phyloP scores from a whole-genome alignment of 257 asterid species.

The Solanum ossicruentum region DNA sequence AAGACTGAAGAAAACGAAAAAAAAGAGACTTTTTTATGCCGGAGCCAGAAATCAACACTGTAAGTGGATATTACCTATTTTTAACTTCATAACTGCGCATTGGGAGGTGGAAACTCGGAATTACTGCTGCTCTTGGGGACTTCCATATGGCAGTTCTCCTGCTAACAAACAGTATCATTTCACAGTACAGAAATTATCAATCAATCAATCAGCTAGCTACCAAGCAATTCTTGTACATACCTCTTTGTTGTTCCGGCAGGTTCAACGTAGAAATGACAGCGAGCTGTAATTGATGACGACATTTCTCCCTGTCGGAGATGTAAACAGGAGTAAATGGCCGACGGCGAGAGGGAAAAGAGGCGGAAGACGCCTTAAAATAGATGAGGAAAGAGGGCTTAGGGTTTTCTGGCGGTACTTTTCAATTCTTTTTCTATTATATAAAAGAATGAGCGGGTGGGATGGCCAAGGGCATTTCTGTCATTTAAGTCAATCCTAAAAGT shows the following conservation, averaged over 20 bases:
- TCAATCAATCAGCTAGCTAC: too few relatives aligned
- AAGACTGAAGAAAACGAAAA: background rate
- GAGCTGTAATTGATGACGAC: background rate
- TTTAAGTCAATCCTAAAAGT: background rate
- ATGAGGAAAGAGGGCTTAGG: background rate
- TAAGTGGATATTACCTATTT: slow-evolving; percentile 31
- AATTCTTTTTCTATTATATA: too few relatives aligned
- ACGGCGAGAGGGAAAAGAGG: background rate
- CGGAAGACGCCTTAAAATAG: background rate
- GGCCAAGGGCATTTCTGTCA: background rate
- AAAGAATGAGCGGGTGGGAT: background rate
- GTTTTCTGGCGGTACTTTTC: background rate
- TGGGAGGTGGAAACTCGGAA: slow-evolving; percentile 68
- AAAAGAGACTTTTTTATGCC: background rate
- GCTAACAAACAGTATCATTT: slow-evolving; percentile 6
- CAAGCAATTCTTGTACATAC: background rate
- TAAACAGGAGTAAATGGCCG: background rate
- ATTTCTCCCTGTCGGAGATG: background rate
- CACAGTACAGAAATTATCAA: background rate
- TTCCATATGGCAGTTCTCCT: slow-evolving; percentile 50
- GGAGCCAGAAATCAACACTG: background rate
- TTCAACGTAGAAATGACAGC: background rate
- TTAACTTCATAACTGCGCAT: slow-evolving; percentile 85
- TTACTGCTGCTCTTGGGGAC: slow-evolving; percentile 56
- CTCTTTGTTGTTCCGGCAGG: background rate